Evolutionary conservation across 208 protist genomes (phyloP).

Genomic region (Herpetomonas samuelpessoai): DNA sequence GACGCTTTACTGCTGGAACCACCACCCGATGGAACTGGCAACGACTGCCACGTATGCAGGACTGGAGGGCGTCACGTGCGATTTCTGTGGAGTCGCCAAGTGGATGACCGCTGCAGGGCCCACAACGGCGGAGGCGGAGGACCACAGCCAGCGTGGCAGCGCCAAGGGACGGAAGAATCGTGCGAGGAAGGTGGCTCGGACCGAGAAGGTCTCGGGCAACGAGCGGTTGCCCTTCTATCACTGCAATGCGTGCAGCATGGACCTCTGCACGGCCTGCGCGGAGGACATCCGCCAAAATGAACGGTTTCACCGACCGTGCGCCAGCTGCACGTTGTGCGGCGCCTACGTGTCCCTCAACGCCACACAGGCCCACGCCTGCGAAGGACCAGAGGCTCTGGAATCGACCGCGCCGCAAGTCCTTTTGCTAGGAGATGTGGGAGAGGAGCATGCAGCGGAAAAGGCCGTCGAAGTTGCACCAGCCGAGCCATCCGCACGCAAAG

Average conservation of each 20-base stretch:
- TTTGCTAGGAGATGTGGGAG: too few species aligned
- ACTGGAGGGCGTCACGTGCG: constrained; percentile 78
- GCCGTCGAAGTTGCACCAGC: too few species aligned
- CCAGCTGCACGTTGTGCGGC: constrained; percentile 64
- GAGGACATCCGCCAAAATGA: constrained; percentile 44
- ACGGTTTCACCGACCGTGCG: constrained; percentile 78
- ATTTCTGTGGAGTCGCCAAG: constrained; percentile 80
- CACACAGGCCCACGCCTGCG: constrained; percentile 46
- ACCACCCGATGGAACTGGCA: constrained; percentile 34
- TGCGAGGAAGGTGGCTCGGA: too few species aligned
- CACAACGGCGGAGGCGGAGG: neutral
- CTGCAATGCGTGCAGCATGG: constrained; percentile 62
- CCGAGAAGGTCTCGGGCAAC: too few species aligned
- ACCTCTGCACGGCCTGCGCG: constrained; percentile 64
- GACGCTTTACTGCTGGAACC: constrained; percentile 64
- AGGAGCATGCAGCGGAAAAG: too few species aligned
- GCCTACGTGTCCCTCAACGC: constrained; percentile 31
- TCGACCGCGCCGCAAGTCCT: neutral
- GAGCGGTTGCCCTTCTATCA: too few species aligned
- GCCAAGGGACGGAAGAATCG: too few species aligned
- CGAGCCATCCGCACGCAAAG: too few species aligned
- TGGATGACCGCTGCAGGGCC: constrained; percentile 32
- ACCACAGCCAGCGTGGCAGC: too few species aligned
- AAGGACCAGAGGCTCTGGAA: neutral
- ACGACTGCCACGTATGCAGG: constrained; percentile 32